Base-by-base conservation (phyloP, 2,329 filamentous ascomycete genomes). In the Calonectria fujianensis region DNA sequence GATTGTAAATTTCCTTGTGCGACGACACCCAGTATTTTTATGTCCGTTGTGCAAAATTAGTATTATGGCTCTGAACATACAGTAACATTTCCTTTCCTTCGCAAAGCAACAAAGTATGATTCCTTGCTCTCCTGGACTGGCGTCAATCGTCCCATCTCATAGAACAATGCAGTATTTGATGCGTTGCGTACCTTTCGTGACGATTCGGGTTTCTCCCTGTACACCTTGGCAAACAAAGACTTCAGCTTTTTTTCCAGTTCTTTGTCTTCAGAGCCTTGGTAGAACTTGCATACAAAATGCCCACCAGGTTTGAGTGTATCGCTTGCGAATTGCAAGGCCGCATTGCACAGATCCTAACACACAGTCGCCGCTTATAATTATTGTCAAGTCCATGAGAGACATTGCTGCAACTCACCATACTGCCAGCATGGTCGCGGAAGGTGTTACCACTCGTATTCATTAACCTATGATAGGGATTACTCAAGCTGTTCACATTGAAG, bases 231-330 rank as follows among this genome's bases (percentile, higher is more conserved):
- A 83, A 99, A 99, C 80, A 98, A 87, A 64, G 89, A 91, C 83
- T 91, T 95, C 51, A 99, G 88, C 79, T 91, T 91, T 75, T 86
- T 88, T 86, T 98, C 95, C 14, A 99, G 86, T 1, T 87, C 88
- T 85, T 94, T 96, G 82, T 98, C 96, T 84, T 98, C 96, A 7
- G 89, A 84, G 4, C 97, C 97, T 84, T 98, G 95, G 84, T 98
- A 99, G 85, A 98, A 99, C 85, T 99, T 99, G 90, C 96, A 98
- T 57, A 99, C 91, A 80, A 99, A 98, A 83, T 98, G 94, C 2
- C 97, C 97, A 27, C 95, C 95, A 4, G 91, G 86, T 79, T 91
- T 93, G 29, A 99, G 89, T 10, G 95, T 97, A 79, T 98, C 95
- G 84, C 93, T 95, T 66, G 94, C 93, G 86, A 99, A 99, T 18